These are phyloP conservation scores for Trichomonascus vanleenenianus DNA, from an alignment of 805 yeast species.

Conservation along the genomic window DNA sequence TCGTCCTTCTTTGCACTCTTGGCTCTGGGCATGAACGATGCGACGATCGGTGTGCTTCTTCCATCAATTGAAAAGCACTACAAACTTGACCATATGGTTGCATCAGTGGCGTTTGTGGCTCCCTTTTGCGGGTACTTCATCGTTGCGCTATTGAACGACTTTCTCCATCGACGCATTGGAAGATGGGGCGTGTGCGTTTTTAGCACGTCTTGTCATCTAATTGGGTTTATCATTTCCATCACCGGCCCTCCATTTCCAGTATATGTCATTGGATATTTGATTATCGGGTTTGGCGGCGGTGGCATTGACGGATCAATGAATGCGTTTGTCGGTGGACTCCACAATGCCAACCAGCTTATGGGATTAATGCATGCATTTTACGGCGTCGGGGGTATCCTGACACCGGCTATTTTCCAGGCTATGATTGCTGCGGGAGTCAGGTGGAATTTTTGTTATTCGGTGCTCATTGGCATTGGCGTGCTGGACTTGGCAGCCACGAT, in stretches of 20 bases:
- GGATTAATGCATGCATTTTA: constrained; percentile 62
- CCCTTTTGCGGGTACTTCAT: constrained; percentile 48
- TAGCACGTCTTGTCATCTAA: constrained; percentile 31
- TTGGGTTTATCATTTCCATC: constrained; percentile 34
- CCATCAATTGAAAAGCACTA: constrained; percentile 45
- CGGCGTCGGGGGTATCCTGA: constrained; percentile 64
- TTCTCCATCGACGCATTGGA: constrained; percentile 38
- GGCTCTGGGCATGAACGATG: constrained; percentile 51
- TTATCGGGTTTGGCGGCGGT: constrained; percentile 52
- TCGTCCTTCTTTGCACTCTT: constrained; percentile 28
- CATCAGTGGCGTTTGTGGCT: constrained; percentile 44
- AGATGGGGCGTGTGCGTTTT: constrained; percentile 38
- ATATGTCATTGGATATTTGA: constrained; percentile 33
- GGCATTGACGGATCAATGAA: constrained; percentile 48
- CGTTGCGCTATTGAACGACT: constrained; percentile 44
- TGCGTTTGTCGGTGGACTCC: constrained; percentile 41
- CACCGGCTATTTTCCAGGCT: constrained; percentile 58
- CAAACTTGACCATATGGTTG: constrained; percentile 38
- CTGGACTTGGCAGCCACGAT: constrained; percentile 19
- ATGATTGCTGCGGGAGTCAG: constrained; percentile 40
- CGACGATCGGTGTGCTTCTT: constrained; percentile 51
- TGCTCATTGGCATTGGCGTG: constrained; percentile 36
- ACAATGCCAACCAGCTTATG: constrained; percentile 48
- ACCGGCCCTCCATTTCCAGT: constrained; percentile 32
- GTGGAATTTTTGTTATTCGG: constrained; percentile 49